Evolutionary conservation across 345 rosid genomes (phyloP), one percentile per base, ranked within the genome.

Genomic region (Hypericum perforatum): DNA sequence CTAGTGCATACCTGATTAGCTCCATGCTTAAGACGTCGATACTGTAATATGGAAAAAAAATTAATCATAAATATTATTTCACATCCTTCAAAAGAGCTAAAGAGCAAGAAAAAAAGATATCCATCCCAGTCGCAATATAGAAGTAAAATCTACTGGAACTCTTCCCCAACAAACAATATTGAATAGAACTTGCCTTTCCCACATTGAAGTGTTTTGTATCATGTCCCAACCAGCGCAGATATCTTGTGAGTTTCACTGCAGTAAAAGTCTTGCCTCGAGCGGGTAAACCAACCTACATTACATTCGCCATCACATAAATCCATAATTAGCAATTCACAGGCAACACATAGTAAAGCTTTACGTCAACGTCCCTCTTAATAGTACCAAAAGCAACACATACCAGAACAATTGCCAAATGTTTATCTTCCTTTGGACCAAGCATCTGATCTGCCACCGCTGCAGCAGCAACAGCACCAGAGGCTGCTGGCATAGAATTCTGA

Each of bases 401-500:
- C 99, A 89, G 77, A 61, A 80, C 97, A 63, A 92, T 84, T 15
- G 97, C 99, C 67, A 92, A 76, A 76, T 89, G 99, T 53, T 85
- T 76, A 67, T 89, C 94, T 70, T 86, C 99, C 81, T 92, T 92
- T 0, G 86, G 98, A 49, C 95, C 98, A 70, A 88, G 97, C 98
- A 92, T 85, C 73, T 84, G 95, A 73, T 92, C 98, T 70, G 97
- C 98, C 62, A 92, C 75, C 0, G 98, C 98, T 56, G 84, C 98
- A 66, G 98, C 99, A 15, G 98, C 86, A 56, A 92, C 98, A 78
- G 98, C 98, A 71, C 97, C 98, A 63, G 95, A 86, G 54, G 99
- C 99, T 50, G 99, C 97, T 70, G 99, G 99, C 84, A 92, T 92
- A 53, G 86, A 81, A 63, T 78, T 85, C 99, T 92, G 72, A 1